A percentile compares a stretch with the other conserved stretches of the same genome.
Conservation (phyloP, 192 early-diverging fungal genomes). For the Endogone sp. region DNA sequence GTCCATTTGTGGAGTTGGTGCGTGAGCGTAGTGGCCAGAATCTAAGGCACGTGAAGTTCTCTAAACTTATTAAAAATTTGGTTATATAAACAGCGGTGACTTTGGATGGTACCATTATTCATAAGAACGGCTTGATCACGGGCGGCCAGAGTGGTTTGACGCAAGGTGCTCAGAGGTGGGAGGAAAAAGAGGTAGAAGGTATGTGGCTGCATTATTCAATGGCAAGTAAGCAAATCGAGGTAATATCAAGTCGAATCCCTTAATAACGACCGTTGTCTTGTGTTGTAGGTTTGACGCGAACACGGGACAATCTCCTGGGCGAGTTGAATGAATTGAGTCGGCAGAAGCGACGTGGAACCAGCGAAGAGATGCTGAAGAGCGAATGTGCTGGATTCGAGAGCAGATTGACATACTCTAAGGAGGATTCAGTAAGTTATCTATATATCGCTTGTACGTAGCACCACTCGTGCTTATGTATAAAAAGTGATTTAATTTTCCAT, state of each 20-base stretch:
- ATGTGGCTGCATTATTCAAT: too few species aligned
- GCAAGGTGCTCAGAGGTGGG: slow-evolving; percentile 66
- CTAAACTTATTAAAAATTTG: not conserved
- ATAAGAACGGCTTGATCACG: slow-evolving; percentile 95
- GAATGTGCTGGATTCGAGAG: slow-evolving; percentile 60
- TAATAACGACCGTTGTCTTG: not conserved
- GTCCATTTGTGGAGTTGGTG: not conserved
- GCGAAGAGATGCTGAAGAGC: slow-evolving; percentile 55
- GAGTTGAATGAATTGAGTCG: slow-evolving; percentile 73
- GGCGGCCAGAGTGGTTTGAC: slow-evolving; percentile 57
- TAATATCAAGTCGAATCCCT: not conserved
- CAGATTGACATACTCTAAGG: slow-evolving; percentile 50
- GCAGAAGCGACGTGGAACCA: slow-evolving; percentile 61
- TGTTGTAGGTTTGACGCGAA: slow-evolving; percentile 47
- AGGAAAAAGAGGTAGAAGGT: slow-evolving; percentile 83
- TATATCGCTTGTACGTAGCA: too few species aligned
- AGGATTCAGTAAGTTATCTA: slow-evolving; percentile 63
- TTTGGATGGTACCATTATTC: slow-evolving; percentile 92
- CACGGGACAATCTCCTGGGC: slow-evolving; percentile 61
- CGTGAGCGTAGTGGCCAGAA: too few species aligned
- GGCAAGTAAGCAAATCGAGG: too few species aligned
- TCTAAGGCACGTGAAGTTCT: too few species aligned
- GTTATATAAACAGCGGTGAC: slow-evolving; percentile 59
- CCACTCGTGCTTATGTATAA: too few species aligned
- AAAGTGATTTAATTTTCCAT: too few species aligned